Evolutionary conservation across 306 rosid genomes (phyloP), one percentile per base, ranked within the genome.

Genomic region (Prunus mume): DNA sequence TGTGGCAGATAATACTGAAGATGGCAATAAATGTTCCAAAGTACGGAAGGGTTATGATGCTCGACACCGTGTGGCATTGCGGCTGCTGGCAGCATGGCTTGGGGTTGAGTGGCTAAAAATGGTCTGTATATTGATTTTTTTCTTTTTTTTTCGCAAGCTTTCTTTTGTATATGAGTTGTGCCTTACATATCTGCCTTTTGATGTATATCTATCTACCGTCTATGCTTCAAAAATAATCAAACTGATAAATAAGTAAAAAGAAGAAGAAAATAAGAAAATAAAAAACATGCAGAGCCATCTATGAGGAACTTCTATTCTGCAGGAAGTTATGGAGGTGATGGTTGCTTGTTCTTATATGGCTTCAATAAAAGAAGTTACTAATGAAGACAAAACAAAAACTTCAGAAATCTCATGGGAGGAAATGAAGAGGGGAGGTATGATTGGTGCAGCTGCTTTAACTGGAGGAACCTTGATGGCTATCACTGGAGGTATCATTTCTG

Each of bases 401-500:
- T 62, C 67, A 15, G 79, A 68, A 34, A n/a, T 15, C 34, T 58
- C 62, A 20, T 60, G 57, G 75, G 79, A 80, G 34, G 45, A 63
- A 38, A 55, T 58, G 79, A 80, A 68, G 76, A 52, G 76, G 51
- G 66, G 83, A 60, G 49, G 83, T 68, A 32, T 68, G 38, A 80
- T 80, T 49, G 79, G 83, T 67, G 83, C 83, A 22, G 79, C 79
- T 49, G 79, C 75, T 80, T 68, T 80, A 60, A 75, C 79, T 30
- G 79, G 79, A 49, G 83, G 76, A 65, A 51, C 83, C 6, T 38
- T 80, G 67, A 68, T 80, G 79, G 76, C 76, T 43, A 61, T 80
- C 75, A 58, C 61, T 68, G 76, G 83, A 34, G 83, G 83, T 80
- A 74, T 24, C 79, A 54, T 50, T 68, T 19, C 63, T 62, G 28